These are phyloP conservation scores for Linnemannia zychae DNA, from an alignment of 192 early-diverging fungal species.

Conservation along the genomic window DNA sequence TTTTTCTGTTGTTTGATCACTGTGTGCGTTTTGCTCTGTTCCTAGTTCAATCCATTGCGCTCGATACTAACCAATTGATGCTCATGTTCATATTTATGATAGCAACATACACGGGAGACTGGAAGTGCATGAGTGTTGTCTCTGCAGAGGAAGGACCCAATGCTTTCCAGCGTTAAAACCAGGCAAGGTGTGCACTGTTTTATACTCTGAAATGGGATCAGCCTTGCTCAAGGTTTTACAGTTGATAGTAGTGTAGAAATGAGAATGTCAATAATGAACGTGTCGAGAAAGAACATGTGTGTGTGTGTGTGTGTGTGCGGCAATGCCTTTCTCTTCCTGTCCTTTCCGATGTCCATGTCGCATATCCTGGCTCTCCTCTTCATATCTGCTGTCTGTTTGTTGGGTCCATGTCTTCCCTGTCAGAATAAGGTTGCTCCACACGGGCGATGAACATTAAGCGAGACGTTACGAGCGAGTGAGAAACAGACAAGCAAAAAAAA, in stretches of 20 bases:
- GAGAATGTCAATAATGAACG: neutral
- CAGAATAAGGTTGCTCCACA: slow-evolving; percentile 2
- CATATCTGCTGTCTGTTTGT: neutral
- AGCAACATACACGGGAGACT: slow-evolving; percentile 64
- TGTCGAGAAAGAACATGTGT: neutral
- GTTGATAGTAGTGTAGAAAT: no score
- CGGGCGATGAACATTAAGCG: neutral
- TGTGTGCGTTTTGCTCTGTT: neutral
- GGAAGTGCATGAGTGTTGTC: slow-evolving; percentile 74
- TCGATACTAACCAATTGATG: neutral
- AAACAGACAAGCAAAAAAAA: neutral
- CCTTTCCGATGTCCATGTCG: slow-evolving; percentile 20
- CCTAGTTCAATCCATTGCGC: no score
- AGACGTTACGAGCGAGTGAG: neutral
- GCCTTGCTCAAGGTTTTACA: neutral
- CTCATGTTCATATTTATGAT: neutral
- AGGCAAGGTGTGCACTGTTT: neutral
- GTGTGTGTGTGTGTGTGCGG: neutral
- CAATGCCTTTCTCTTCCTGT: slow-evolving; percentile 9
- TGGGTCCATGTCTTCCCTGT: neutral
- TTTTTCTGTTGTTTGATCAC: neutral
- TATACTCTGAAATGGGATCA: no score
- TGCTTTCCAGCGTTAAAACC: slow-evolving; percentile 29
- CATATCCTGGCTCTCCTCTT: neutral
- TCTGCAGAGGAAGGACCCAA: slow-evolving; percentile 62